phyloP scores from a whole-genome alignment of 1,284 basidiomycete species.

The Naganishia liquefaciens region DNA sequence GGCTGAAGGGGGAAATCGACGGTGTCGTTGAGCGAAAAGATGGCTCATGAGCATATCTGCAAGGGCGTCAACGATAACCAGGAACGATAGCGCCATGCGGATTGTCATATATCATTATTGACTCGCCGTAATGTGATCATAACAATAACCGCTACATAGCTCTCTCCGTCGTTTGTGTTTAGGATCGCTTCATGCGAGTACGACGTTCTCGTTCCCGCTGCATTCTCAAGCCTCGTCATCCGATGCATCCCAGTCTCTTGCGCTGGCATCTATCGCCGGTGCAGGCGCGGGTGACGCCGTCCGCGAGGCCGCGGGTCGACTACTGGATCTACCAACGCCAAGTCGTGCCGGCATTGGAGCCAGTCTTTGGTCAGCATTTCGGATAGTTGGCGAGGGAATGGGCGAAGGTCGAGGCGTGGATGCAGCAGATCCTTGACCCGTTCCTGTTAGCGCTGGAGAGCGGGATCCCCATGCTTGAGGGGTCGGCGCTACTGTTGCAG shows the following conservation, averaged over 20 bases:
- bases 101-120: too few relatives aligned
- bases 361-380: not conserved
- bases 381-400: constrained; percentile 5
- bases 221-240: constrained; percentile 20
- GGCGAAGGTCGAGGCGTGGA: constrained; percentile 5
- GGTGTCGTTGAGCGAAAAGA: constrained; percentile 4
- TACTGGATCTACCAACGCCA: not conserved
- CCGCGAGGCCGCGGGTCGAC: not conserved
- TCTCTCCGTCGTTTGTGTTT: too few relatives aligned
- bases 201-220: too few relatives aligned
- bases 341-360: constrained; percentile 3
- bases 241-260: constrained; percentile 31
- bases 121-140: too few relatives aligned
- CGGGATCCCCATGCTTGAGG: constrained; percentile 12
- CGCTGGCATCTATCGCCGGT: constrained; percentile 27
- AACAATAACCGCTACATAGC: too few relatives aligned
- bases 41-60: not conserved
- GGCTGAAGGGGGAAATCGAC: constrained; percentile 28
- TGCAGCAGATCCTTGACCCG: not conserved
- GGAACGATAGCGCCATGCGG: too few relatives aligned
- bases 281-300: constrained; percentile 17
- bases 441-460: not conserved
- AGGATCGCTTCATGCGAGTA: too few relatives aligned
- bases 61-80: too few relatives aligned
- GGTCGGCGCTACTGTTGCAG: constrained; percentile 3